Conservation (phyloP, 2,329 filamentous ascomycete genomes). For the Leptosphaerulina australis region DNA sequence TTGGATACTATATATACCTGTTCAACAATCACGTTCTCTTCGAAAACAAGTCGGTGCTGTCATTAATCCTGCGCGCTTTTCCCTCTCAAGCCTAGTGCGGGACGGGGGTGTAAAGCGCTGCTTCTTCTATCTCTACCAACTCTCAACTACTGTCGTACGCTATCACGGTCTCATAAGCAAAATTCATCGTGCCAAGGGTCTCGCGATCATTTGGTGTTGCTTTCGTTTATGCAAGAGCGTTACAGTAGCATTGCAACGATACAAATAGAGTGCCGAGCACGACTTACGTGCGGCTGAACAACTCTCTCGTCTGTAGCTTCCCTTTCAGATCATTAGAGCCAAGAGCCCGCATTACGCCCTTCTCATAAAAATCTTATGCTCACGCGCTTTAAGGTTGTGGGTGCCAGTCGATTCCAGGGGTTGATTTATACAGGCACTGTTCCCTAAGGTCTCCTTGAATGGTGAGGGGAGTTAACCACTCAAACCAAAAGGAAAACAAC, state of each 20-base stretch:
- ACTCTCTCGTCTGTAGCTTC: conserved; percentile 12
- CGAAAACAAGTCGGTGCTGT: neutral
- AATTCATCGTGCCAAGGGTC: too few relatives aligned
- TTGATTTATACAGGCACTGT: neutral
- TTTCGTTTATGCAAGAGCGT: neutral
- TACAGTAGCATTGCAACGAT: neutral
- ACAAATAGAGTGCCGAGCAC: conserved; percentile 9
- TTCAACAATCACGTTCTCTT: too few relatives aligned
- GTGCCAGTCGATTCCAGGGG: too few relatives aligned
- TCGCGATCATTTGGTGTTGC: too few relatives aligned
- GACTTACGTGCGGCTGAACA: conserved; percentile 21
- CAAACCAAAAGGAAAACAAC: too few relatives aligned
- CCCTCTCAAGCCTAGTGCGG: neutral
- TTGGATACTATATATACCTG: too few relatives aligned
- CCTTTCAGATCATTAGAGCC: neutral
- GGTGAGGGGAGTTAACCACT: too few relatives aligned
- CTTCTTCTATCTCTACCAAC: neutral
- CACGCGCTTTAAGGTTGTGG: too few relatives aligned
- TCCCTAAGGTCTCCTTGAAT: too few relatives aligned
- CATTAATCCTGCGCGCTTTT: neutral
- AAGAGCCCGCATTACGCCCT: neutral
- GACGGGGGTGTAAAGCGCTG: neutral
- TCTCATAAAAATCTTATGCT: neutral
- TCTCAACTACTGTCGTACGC: neutral
- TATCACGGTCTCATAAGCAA: neutral